A percentile compares a stretch with the other conserved stretches of the same genome.
Conservation (phyloP, 129 eudicot genomes). For the Saposhnikovia divaricata region DNA sequence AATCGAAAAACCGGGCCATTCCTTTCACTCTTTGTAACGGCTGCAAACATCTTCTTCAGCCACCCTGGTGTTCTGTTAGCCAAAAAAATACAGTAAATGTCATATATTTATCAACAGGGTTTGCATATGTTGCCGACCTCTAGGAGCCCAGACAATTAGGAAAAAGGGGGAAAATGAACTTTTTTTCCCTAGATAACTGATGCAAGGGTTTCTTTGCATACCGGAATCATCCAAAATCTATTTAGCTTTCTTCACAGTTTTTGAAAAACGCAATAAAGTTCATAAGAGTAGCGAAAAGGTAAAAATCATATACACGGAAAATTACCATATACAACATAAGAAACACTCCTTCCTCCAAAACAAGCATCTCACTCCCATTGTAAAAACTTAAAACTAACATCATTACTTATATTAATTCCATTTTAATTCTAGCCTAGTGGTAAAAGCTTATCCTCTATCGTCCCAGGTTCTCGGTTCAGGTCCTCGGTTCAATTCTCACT, state of each 20-base stretch:
- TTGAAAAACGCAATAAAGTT: neutral
- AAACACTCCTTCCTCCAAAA: neutral
- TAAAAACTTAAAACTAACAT: too few species aligned
- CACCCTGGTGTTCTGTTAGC: slow-evolving; percentile 69
- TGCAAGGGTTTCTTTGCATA: neutral
- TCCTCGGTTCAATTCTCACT: too few species aligned
- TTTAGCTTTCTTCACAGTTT: neutral
- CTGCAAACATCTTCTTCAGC: slow-evolving; percentile 80
- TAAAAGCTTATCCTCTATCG: too few species aligned
- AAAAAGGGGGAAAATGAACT: neutral
- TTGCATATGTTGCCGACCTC: neutral
- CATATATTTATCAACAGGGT: neutral
- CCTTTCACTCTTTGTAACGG: slow-evolving; percentile 69
- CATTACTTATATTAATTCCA: too few species aligned
- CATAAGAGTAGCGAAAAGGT: neutral
- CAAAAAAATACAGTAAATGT: slow-evolving; percentile 17
- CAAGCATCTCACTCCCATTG: neutral
- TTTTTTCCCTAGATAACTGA: neutral
- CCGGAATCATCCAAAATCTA: neutral
- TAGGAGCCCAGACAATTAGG: neutral
- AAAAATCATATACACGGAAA: neutral
- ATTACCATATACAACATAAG: neutral
- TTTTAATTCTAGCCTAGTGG: too few species aligned
- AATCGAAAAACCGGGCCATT: slow-evolving; percentile 85
- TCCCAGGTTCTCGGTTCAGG: too few species aligned